Evolutionary conservation across 345 rosid genomes (phyloP), one percentile per base, ranked within the genome.

Genomic region (Linum trigynum): DNA sequence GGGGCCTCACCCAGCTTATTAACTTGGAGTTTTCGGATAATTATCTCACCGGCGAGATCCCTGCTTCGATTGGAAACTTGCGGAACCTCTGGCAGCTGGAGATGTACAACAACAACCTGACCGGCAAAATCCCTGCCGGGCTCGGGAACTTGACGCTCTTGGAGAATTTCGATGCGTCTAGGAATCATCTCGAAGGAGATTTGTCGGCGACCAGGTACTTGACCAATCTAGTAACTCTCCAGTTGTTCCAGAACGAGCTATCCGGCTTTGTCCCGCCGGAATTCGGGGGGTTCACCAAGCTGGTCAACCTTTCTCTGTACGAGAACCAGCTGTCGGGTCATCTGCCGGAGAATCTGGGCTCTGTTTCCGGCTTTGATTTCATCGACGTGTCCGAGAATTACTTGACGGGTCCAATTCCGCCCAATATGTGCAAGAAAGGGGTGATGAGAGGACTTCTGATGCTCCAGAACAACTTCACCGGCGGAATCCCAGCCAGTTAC

Each of bases 371-470:
- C 15, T 90, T 92, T 7, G 76, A 75, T 77, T 86, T 63, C 84
- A 81, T 92, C 65, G 99, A 92, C 51, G 94, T 86, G 1, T 86
- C 99, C 0, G 97, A 86, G 77, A 92, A 92, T 76, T 57, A 61
- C 4, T 42, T 92, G 68, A 79, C 84, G 0, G 99, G 99, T 53
- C 69, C 85, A 3, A 82, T 92, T 67, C 99, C 99, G 0, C 89
- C 97, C 0, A 75, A 88, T 59, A 92, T 92, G 97, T 92, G 99
- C 78, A 86, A 88, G 74, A 68, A 69, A 37, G 95, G 97, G 59
- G 79, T 78, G 60, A 86, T 90, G 99, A 80, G 0, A 65, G 61
- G 7, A 65, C 78, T 92, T 51, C 84, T 92, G 6, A 55, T 92
- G 71, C 83, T 92, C 0, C 90, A 86, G 57, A 92, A 92, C 82